phyloP scores from a whole-genome alignment of 2,329 filamentous ascomycete species.

The Aureobasidium melanogenum region DNA sequence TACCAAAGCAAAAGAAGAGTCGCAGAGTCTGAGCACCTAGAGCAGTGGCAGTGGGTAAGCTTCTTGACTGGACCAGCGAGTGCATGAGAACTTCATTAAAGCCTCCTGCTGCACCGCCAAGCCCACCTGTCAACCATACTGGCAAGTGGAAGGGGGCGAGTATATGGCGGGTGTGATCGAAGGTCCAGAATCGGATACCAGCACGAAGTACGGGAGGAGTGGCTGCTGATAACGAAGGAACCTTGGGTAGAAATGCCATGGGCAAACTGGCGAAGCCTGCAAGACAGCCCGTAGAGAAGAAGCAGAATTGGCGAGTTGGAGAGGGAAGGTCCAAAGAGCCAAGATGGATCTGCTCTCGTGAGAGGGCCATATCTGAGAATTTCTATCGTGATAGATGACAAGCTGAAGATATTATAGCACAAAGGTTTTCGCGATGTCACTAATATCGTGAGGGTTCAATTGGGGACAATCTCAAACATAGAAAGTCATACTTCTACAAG shows the following conservation, averaged over 20 bases:
- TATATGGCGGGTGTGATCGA: slow-evolving; percentile 12
- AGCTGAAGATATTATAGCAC: neutral
- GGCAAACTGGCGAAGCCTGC: slow-evolving; percentile 14
- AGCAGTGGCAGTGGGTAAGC: neutral
- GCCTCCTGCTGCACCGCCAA: slow-evolving; percentile 16
- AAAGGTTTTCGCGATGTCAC: neutral
- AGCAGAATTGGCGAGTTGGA: slow-evolving; percentile 11
- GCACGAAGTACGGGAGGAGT: slow-evolving; percentile 9
- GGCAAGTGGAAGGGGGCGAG: slow-evolving; percentile 3
- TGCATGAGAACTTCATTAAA: slow-evolving; percentile 13
- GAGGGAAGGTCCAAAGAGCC: slow-evolving; percentile 6
- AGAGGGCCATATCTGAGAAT: neutral
- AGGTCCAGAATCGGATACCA: slow-evolving; percentile 14
- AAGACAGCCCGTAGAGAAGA: slow-evolving; percentile 14
- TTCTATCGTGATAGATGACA: neutral
- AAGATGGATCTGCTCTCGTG: neutral
- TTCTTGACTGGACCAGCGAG: slow-evolving; percentile 11
- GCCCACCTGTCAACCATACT: slow-evolving; percentile 7
- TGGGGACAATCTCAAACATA: no score
- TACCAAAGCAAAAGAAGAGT: slow-evolving; percentile 16
- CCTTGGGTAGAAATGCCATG: slow-evolving; percentile 4
- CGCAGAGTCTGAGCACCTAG: slow-evolving; percentile 8
- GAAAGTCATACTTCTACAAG: neutral
- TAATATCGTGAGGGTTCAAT: neutral
- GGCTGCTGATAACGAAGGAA: neutral